These are phyloP conservation scores for Miscanthus lutarioriparius DNA, from an alignment of 176 grass and related monocot species.

Conservation along the genomic window DNA sequence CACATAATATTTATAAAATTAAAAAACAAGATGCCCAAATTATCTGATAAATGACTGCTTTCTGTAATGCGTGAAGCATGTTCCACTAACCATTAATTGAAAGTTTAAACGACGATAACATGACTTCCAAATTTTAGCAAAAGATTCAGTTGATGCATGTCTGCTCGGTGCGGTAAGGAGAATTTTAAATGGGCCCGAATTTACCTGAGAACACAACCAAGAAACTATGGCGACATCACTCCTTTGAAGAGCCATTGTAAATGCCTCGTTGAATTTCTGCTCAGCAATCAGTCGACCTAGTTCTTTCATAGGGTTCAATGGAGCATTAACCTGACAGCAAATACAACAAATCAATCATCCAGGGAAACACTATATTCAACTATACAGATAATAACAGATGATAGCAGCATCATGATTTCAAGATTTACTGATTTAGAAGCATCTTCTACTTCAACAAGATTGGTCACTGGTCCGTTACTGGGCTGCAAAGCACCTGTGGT, in stretches of 20 bases:
- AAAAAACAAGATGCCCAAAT: neutral
- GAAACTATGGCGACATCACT: conserved; percentile 83
- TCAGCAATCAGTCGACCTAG: conserved; percentile 68
- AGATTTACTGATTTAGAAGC: neutral
- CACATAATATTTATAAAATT: no score
- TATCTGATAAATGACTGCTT: neutral
- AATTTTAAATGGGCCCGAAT: neutral
- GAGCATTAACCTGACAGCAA: conserved; percentile 69
- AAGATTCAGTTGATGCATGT: neutral
- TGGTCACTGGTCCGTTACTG: conserved; percentile 52
- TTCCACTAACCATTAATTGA: no score
- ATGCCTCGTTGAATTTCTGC: conserved; percentile 80
- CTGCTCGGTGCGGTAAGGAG: neutral
- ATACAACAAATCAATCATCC: conserved; percentile 23
- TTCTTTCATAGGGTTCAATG: conserved; percentile 70
- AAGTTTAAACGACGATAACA: no score
- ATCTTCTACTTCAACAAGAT: conserved; percentile 60
- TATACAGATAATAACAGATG: neutral
- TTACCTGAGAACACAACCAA: conserved; percentile 92
- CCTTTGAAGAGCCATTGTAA: conserved; percentile 94
- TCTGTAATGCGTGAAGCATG: neutral
- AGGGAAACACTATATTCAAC: neutral
- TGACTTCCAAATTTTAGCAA: neutral
- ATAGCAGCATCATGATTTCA: neutral
- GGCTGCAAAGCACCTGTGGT: conserved; percentile 53